A percentile compares a stretch with the other conserved stretches of the same genome.
These are phyloP conservation scores for Collybia sp. DNA, from an alignment of 768 basidiomycete genomes.

Conservation along the genomic window DNA sequence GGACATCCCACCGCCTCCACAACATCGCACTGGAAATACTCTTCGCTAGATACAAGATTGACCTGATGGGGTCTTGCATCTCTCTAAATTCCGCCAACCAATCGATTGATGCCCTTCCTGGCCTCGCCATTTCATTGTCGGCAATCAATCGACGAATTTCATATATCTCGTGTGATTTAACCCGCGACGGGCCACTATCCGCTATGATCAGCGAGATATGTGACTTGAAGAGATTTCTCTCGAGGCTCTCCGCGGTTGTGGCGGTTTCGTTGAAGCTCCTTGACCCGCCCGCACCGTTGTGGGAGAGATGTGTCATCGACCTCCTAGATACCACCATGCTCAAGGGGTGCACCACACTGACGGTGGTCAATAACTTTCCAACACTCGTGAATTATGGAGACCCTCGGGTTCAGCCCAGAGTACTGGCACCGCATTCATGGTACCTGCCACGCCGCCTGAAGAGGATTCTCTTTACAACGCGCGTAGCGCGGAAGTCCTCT, in stretches of 20 bases:
- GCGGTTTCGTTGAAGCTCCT: conserved; percentile 1
- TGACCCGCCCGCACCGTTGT: not conserved
- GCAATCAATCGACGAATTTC: not conserved
- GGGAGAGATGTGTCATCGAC: conserved; percentile 1
- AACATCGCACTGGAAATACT: not conserved
- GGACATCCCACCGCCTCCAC: not conserved
- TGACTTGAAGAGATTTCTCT: not conserved
- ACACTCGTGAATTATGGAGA: not conserved
- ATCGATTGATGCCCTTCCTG: not conserved
- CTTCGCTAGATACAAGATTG: not conserved
- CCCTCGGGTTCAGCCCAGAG: not conserved
- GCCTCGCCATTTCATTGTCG: conserved; percentile 2
- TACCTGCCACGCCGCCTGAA: too few relatives aligned
- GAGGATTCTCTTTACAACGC: too few relatives aligned
- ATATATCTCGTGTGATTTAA: conserved; percentile 1
- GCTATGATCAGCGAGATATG: conserved; percentile 1
- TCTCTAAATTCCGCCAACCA: not conserved
- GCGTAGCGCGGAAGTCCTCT: too few relatives aligned
- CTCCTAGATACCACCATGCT: not conserved
- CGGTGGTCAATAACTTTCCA: not conserved
- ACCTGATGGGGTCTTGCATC: not conserved
- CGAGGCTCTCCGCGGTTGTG: not conserved
- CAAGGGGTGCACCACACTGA: conserved; percentile 1
- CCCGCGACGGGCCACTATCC: not conserved
- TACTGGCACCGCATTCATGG: not conserved